Conservation (phyloP, 805 yeast genomes). For the Saturnispora zaruensis region DNA sequence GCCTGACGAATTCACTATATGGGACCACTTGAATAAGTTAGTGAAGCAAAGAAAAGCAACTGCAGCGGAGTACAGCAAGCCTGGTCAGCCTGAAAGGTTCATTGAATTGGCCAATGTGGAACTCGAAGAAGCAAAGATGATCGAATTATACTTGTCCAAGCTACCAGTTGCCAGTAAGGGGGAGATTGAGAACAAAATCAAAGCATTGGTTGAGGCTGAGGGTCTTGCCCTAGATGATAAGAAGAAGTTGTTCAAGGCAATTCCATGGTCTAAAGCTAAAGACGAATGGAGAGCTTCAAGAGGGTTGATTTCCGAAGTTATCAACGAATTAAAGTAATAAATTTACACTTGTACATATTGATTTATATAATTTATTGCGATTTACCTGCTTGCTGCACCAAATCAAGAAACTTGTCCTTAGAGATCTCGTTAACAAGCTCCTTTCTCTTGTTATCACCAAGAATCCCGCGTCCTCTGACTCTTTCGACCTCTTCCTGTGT, state of each 20-base stretch:
- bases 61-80: slow-evolving; percentile 31
- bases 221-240: slow-evolving; percentile 17
- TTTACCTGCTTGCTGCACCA: slow-evolving; percentile 73
- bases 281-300: slow-evolving; percentile 32
- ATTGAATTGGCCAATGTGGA: slow-evolving; percentile 32
- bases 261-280: slow-evolving; percentile 30
- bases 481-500: slow-evolving; percentile 44
- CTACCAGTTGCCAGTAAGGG: slow-evolving; percentile 32
- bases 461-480: slow-evolving; percentile 20
- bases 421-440: slow-evolving; percentile 70
- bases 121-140: slow-evolving; percentile 30
- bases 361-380: not conserved
- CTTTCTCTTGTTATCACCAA: slow-evolving; percentile 39
- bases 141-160: slow-evolving; percentile 26
- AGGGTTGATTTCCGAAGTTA: slow-evolving; percentile 23
- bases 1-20: slow-evolving; percentile 27
- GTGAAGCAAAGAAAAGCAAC: slow-evolving; percentile 33
- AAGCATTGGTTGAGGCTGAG: slow-evolving; percentile 20
- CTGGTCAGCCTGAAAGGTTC: slow-evolving; percentile 35
- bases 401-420: slow-evolving; percentile 81
- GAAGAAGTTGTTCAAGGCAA: slow-evolving; percentile 23
- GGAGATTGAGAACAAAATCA: slow-evolving; percentile 28
- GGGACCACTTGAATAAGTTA: slow-evolving; percentile 30
- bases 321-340: slow-evolving; percentile 18
- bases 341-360: not conserved